These are phyloP conservation scores for Spathaspora passalidarum DNA, from an alignment of 805 yeast genomes.

Conservation along the genomic window DNA sequence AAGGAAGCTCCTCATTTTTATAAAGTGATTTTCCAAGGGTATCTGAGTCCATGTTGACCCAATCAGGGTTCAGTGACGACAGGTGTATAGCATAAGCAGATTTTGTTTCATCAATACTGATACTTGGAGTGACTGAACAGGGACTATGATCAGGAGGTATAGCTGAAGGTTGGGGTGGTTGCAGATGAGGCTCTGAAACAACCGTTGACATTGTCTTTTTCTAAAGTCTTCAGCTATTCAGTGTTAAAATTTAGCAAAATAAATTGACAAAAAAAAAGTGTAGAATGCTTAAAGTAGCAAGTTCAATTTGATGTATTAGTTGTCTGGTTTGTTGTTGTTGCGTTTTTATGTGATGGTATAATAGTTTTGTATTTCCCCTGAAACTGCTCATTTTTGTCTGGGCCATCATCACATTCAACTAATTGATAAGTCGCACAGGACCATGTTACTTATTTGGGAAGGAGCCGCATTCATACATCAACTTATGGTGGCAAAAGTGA, in stretches of 20 bases:
- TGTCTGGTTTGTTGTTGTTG: too few relatives aligned
- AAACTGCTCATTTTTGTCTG: background rate
- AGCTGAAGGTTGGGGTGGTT: background rate
- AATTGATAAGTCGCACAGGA: background rate
- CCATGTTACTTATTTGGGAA: background rate
- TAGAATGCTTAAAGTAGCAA: background rate
- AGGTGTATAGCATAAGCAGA: background rate
- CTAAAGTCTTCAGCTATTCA: too few relatives aligned
- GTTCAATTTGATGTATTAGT: too few relatives aligned
- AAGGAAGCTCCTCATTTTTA: conserved; percentile 35
- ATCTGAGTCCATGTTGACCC: conserved; percentile 51
- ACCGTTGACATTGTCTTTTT: background rate
- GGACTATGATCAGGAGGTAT: background rate
- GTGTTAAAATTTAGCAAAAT: background rate
- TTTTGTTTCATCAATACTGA: background rate
- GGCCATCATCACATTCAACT: background rate
- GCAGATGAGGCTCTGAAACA: background rate
- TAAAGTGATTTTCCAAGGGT: conserved; percentile 47
- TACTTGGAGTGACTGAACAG: background rate
- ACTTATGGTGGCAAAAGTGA: too few relatives aligned
- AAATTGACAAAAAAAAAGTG: background rate
- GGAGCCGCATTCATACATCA: background rate
- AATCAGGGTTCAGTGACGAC: conserved; percentile 31
- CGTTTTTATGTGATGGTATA: too few relatives aligned
- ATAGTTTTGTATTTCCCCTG: background rate